A percentile compares a stretch with the other conserved stretches of the same genome.
Evolutionary conservation across 2,329 filamentous ascomycete genomes (phyloP).

Genomic region (Fusarium devonianum): DNA sequence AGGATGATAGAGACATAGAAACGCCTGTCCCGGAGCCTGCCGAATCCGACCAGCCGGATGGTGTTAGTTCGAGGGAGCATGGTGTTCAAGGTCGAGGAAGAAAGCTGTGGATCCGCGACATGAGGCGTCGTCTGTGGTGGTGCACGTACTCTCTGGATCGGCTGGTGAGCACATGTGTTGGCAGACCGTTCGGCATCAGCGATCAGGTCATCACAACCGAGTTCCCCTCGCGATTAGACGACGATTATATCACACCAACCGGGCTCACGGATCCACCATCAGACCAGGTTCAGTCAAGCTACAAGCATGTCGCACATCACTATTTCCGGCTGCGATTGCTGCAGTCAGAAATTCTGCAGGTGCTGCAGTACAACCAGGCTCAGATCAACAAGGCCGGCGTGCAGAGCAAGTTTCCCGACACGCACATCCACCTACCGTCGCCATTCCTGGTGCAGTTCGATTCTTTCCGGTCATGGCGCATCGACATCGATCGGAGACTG

Average conservation of each 20-base stretch:
- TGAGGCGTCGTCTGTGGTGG: conserved; percentile 92
- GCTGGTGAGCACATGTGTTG: conserved; percentile 93
- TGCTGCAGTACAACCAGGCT: conserved; percentile 90
- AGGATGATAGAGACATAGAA: conserved; percentile 76
- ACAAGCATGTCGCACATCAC: conserved; percentile 90
- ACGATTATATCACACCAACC: conserved; percentile 82
- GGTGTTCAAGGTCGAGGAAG: conserved; percentile 64
- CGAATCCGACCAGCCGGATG: conserved; percentile 47
- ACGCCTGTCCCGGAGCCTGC: conserved; percentile 61
- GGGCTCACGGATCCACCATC: conserved; percentile 72
- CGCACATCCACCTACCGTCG: conserved; percentile 80
- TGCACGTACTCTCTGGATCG: conserved; percentile 94
- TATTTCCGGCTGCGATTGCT: conserved; percentile 89
- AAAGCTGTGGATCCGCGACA: conserved; percentile 84
- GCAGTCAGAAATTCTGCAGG: conserved; percentile 94
- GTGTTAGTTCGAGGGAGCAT: conserved; percentile 44
- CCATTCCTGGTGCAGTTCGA: conserved; percentile 85
- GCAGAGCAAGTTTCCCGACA: conserved; percentile 73
- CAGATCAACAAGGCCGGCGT: conserved; percentile 74
- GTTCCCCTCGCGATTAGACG: conserved; percentile 88
- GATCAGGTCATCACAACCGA: conserved; percentile 96
- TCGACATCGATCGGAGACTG: conserved; percentile 83
- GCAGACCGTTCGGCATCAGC: conserved; percentile 91
- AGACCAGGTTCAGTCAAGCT: conserved; percentile 72
- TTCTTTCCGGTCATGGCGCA: conserved; percentile 87